These are phyloP conservation scores for Thinopyrum obtusiflorum DNA, from an alignment of 202 grass and related monocot species.

Conservation along the genomic window DNA sequence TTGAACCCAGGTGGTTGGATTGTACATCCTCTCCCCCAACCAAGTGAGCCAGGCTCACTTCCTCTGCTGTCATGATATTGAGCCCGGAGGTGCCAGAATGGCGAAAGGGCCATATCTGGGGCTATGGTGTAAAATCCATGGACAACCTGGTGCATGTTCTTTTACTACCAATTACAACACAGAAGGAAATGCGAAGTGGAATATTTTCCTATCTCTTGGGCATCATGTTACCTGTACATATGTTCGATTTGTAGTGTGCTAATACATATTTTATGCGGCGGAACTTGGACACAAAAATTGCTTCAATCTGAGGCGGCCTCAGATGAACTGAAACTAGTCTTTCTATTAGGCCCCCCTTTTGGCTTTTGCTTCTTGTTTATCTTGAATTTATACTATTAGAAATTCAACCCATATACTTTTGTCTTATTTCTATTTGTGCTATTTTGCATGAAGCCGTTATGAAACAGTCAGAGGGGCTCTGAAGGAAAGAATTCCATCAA, in stretches of 20 bases:
- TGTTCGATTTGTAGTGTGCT: background rate
- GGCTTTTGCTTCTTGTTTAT: constrained; percentile 3
- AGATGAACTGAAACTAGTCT: constrained; percentile 30
- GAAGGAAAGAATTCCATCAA: constrained; percentile 72
- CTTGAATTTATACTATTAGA: constrained; percentile 9
- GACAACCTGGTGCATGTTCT: background rate
- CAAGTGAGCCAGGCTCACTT: background rate
- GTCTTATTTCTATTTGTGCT: constrained; percentile 18
- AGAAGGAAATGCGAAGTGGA: background rate
- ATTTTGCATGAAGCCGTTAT: constrained; percentile 80
- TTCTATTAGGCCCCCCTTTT: background rate
- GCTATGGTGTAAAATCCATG: background rate
- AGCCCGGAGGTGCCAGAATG: background rate
- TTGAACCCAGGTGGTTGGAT: background rate
- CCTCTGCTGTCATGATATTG: constrained; percentile 3
- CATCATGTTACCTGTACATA: background rate
- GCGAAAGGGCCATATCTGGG: background rate
- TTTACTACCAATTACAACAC: background rate
- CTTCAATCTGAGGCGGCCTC: background rate
- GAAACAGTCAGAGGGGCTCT: constrained; percentile 57
- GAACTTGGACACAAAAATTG: constrained; percentile 6
- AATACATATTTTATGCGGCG: background rate
- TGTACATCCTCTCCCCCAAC: background rate
- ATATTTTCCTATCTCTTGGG: background rate
- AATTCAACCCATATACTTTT: constrained; percentile 26